phyloP scores from a whole-genome alignment of 495 filamentous ascomycete species.

The Cairneyella variabilis region DNA sequence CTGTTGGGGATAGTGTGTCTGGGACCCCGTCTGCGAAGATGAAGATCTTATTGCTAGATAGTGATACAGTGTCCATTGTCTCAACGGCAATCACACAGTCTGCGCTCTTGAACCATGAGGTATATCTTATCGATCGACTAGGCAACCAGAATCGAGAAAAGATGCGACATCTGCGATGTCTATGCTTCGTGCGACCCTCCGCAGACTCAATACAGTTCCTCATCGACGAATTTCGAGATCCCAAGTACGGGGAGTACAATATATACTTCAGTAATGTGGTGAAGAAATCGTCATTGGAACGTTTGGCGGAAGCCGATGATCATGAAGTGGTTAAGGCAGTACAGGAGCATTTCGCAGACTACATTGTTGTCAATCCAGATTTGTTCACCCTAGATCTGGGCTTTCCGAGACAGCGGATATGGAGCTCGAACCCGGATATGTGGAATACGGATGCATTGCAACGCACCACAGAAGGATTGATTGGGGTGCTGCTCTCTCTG shows the following conservation, averaged over 20 bases:
- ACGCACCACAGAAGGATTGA: slow-evolving; percentile 78
- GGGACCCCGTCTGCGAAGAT: slow-evolving; percentile 83
- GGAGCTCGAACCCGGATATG: slow-evolving; percentile 75
- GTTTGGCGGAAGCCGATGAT: slow-evolving; percentile 94
- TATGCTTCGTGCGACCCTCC: slow-evolving; percentile 90
- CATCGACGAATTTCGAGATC: slow-evolving; percentile 93
- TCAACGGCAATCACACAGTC: slow-evolving; percentile 96
- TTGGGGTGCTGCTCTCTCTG: slow-evolving; percentile 75
- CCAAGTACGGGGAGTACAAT: slow-evolving; percentile 96
- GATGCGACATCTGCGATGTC: slow-evolving; percentile 93
- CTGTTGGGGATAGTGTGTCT: slow-evolving; percentile 69
- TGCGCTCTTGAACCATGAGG: slow-evolving; percentile 90
- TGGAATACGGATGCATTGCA: slow-evolving; percentile 89
- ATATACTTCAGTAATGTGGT: slow-evolving; percentile 96
- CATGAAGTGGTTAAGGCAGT: slow-evolving; percentile 91
- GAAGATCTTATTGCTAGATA: slow-evolving; percentile 95
- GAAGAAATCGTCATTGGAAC: slow-evolving; percentile 92
- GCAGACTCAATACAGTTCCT: slow-evolving; percentile 86
- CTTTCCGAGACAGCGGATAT: slow-evolving; percentile 70
- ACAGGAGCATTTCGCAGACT: slow-evolving; percentile 95
- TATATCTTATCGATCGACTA: slow-evolving; percentile 94
- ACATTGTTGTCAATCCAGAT: slow-evolving; percentile 90
- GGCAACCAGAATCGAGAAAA: slow-evolving; percentile 90
- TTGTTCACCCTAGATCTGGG: slow-evolving; percentile 78
- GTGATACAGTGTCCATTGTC: slow-evolving; percentile 89